Evolutionary conservation across 2,329 filamentous ascomycete species (phyloP).

Genomic region (Trichoderma aggressivum): DNA sequence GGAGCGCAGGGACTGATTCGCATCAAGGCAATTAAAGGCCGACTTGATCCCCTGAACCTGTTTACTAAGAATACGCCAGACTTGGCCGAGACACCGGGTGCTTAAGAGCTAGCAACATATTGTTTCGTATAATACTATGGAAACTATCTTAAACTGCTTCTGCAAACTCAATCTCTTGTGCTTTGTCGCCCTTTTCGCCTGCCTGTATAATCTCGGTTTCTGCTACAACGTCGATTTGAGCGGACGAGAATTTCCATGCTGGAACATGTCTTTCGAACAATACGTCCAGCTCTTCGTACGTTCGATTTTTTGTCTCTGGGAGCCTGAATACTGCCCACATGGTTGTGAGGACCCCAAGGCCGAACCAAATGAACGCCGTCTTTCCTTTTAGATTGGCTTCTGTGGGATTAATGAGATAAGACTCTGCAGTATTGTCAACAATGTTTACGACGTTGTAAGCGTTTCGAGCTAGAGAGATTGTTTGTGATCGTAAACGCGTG

Average conservation of each 20-base stretch:
- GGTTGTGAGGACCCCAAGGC: neutral
- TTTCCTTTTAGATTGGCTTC: neutral
- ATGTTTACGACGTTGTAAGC: neutral
- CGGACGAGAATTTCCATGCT: slow-evolving; percentile 28
- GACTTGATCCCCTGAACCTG: neutral
- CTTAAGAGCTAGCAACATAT: neutral
- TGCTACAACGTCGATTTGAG: neutral
- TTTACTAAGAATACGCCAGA: slow-evolving; percentile 8
- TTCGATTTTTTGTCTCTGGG: slow-evolving; percentile 26
- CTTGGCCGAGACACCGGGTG: neutral
- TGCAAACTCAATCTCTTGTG: neutral
- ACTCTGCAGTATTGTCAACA: neutral
- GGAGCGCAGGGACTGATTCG: neutral
- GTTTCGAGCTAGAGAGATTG: neutral
- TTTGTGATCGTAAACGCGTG: neutral
- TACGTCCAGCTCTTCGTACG: slow-evolving; percentile 40
- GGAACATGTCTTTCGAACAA: slow-evolving; percentile 32
- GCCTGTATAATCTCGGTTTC: neutral
- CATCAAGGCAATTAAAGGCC: neutral
- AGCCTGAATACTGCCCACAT: neutral
- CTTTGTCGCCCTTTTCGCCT: neutral
- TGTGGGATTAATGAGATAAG: neutral
- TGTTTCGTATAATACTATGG: neutral
- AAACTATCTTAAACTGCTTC: neutral
- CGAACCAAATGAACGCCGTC: neutral